Evolutionary conservation across 345 rosid genomes (phyloP), one percentile per base, ranked within the genome.

Genomic region (Ceriops zippeliana): DNA sequence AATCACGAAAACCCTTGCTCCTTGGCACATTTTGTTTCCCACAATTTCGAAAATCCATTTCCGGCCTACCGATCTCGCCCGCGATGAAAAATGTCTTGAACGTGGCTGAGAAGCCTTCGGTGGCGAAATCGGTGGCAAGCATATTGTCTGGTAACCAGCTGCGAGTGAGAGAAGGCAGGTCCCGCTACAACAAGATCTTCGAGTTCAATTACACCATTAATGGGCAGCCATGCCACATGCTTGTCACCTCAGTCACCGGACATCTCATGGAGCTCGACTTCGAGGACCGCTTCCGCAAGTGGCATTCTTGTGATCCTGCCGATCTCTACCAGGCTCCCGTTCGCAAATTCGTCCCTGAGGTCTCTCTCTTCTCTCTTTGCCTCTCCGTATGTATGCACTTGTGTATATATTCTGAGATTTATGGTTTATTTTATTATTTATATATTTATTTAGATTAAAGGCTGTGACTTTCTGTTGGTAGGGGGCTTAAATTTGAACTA

Each of bases 101-200:
- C 65, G 98, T 93, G 81, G 98, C 98, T 75, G 98, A 93, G 88
- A 93, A 93, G 81, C 98, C 98, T 21, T 93, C 96, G n/a, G 98
- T 93, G 74, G 98, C 98, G 76, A 93, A 93, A 75, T 82, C 97
- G 37, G 97, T 93, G 60, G 85, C 97, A 21, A 77, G 78, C 27
- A 80, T 91, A 54, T 81, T 93, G 5, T 91, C 98, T 6, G 72
- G 92, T 65, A 87, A 80, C 79, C 89, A 84, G 34, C 71, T 80
- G 63, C 86, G 90, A 62, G 79, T 84, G 70, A 87, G 98, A 30
- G 97, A 93, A 0, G 98, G 98, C 47, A 87, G 96, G 74, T 93
- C 97, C 52, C 89, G 97, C 26, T 91, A 88, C 84, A 93, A 93
- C 84, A 91, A 82, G 81, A 83, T 93, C 69, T 93, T 88, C 76